Conservation (phyloP, 2,329 filamentous ascomycete genomes). For the Microcera coccophila region DNA sequence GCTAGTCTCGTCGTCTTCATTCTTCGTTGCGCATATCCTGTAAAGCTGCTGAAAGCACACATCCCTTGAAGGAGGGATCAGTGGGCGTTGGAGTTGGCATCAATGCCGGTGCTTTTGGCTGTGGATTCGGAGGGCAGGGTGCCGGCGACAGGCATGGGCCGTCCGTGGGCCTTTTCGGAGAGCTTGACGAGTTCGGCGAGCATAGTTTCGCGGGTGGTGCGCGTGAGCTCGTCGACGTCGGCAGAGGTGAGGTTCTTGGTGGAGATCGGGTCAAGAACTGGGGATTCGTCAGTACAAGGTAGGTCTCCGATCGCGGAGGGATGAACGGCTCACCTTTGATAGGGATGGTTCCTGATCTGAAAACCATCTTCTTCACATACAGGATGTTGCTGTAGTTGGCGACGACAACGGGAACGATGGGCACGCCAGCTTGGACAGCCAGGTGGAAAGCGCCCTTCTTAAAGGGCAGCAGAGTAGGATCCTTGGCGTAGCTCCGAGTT, state of each 20-base stretch:
- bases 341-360: slow-evolving; percentile 67
- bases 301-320: not conserved
- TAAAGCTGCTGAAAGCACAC: too few species aligned
- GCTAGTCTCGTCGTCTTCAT: not conserved
- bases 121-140: slow-evolving; percentile 13
- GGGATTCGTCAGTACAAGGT: not conserved
- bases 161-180: slow-evolving; percentile 48
- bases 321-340: slow-evolving; percentile 63
- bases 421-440: slow-evolving; percentile 88
- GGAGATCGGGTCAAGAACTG: slow-evolving; percentile 75
- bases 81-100: slow-evolving; percentile 44
- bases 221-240: slow-evolving; percentile 72
- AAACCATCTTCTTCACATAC: slow-evolving; percentile 59
- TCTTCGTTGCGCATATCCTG: not conserved
- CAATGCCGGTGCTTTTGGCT: slow-evolving; percentile 30
- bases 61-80: slow-evolving; percentile 7
- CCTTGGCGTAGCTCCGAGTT: slow-evolving; percentile 81
- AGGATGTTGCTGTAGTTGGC: slow-evolving; percentile 76
- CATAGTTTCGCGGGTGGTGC: slow-evolving; percentile 70
- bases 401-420: slow-evolving; percentile 79
- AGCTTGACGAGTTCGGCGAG: slow-evolving; percentile 58
- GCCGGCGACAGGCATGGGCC: slow-evolving; percentile 31
- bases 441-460: slow-evolving; percentile 99
- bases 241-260: slow-evolving; percentile 68
- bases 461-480: slow-evolving; percentile 83